Evolutionary conservation across 225 moss, liverwort and hornwort species (phyloP), one percentile per base, ranked within the genome.

Genomic region (Marchantia polymorpha): DNA sequence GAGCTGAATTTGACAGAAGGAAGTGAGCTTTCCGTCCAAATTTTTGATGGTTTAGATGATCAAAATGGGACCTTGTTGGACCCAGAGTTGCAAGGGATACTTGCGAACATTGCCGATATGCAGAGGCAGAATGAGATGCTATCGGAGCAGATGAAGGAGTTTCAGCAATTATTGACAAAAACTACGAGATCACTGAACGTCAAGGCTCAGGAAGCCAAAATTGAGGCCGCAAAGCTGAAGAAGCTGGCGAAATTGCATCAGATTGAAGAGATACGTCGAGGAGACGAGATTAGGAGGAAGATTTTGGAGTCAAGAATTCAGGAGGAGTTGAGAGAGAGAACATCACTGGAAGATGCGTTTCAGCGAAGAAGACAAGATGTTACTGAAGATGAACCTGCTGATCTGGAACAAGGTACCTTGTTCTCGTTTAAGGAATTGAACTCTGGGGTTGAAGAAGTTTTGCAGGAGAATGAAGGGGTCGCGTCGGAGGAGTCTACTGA

Each of bases 181-280:
- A 85, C 81, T 13, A 59, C 81, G 14, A 65, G 66, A 63, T 77
- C 84, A 31, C 53, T 85, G 63, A 85, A 81, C 20, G 77, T 74
- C 46, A 85, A 81, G 65, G 84, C 84, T 30, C 81, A 85, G 64
- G 81, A 85, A 59, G 81, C 84, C 10, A 81, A 81, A 76, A 81
- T 85, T 23, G 84, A 85, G 81, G 81, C 81, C 26, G 73, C 74
- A 26, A 85, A 85, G 78, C 69, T 85, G 30, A 81, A 84, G 63
- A 84, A 84, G 74, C 77, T 81, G 54, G 77, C 84, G 49, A 85
- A 78, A 60, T 53, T 78, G 74, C 81, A 85, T 56, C 77, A 85
- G 60, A 16, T 81, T 11, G 84, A 81, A 17, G 84, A 81, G 81
- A 64, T 84, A 17, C 75, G 63, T 17, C 64, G 78, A 51, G 58